These are phyloP conservation scores for Lachnellula arida DNA, from an alignment of 2,329 filamentous ascomycete genomes.

Conservation along the genomic window DNA sequence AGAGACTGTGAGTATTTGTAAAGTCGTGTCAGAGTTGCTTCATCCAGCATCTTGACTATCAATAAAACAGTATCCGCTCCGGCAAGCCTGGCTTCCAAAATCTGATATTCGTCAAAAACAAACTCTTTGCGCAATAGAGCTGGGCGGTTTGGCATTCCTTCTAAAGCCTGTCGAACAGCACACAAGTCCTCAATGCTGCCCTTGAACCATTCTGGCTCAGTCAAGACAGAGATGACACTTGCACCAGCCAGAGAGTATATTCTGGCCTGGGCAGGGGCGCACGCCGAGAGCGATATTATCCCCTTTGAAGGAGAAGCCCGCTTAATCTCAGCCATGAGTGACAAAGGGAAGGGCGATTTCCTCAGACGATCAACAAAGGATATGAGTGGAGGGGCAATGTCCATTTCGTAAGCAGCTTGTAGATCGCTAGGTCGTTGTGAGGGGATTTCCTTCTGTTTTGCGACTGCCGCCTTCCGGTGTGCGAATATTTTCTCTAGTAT, in stretches of 20 bases:
- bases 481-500: constrained; percentile 91
- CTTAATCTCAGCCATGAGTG: constrained; percentile 96
- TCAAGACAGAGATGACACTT: constrained; percentile 97
- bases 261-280: constrained; percentile 82
- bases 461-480: constrained; percentile 70
- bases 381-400: constrained; percentile 78
- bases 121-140: constrained; percentile 95
- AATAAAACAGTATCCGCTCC: constrained; percentile 92
- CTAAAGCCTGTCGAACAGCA: constrained; percentile 80
- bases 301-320: constrained; percentile 95
- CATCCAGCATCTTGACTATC: constrained; percentile 96
- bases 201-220: constrained; percentile 98
- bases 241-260: constrained; percentile 92
- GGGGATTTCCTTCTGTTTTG: constrained; percentile 76
- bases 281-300: constrained; percentile 81
- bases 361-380: constrained; percentile 74
- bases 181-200: constrained; percentile 92
- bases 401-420: constrained; percentile 79
- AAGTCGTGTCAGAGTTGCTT: constrained; percentile 65
- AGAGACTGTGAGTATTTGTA: constrained; percentile 86
- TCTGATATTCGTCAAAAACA: constrained; percentile 97
- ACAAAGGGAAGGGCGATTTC: constrained; percentile 80
- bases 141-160: constrained; percentile 86
- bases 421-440: constrained; percentile 80
- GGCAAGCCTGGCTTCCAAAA: constrained; percentile 85